Evolutionary conservation across 2,329 filamentous ascomycete genomes (phyloP), one percentile per base, ranked within the genome.

Genomic region (Acephala macrosclerotiorum): DNA sequence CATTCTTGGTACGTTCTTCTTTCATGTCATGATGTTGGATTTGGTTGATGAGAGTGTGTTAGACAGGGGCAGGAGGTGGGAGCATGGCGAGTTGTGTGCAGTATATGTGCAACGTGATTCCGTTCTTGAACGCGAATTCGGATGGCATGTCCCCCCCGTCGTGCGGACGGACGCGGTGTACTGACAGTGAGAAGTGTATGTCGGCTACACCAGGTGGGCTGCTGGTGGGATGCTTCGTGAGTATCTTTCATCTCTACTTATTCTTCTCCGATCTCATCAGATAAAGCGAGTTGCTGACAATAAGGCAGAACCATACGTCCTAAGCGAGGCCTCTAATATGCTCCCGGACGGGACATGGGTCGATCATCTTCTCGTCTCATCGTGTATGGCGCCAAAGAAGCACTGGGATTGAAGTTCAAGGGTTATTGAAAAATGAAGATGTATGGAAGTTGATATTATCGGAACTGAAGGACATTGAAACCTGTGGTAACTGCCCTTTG

Each of bases 61-160:
- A 42, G 16, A 84, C 80, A n/a, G 84, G 87, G 75, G 82, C 82
- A 3, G 84, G 85, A 6, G 83, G 67, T 18, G 67, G 67, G 8
- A 66, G 67, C 65, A 33, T 75, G n/a, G 61, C 64, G 3, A 72
- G 66, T 38, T 77, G 76, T 60, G 58, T 71, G 22, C 69, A 58
- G 22, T 65, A 74, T 49, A 58, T 78, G 11, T 77, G 76, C 38
- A 42, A 42, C 12, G 38, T 42, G 5, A n/a, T 42, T n/a, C 38
- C 38, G 18, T 42, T 42, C 18, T 42, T 42, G 38, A 42, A 42
- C 38, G 38, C 38, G 18, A 42, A 42, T 42, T 42, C 38, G 38
- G 38, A 42, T 42, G 38, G 38, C 14, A 42, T 16, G 29, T 4
- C 29, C 29, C 29, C 12, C 38, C 38, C 4, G 18, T n/a, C 14